Base-by-base conservation (phyloP, 116 monocot species). In the Thalassia testudinum region DNA sequence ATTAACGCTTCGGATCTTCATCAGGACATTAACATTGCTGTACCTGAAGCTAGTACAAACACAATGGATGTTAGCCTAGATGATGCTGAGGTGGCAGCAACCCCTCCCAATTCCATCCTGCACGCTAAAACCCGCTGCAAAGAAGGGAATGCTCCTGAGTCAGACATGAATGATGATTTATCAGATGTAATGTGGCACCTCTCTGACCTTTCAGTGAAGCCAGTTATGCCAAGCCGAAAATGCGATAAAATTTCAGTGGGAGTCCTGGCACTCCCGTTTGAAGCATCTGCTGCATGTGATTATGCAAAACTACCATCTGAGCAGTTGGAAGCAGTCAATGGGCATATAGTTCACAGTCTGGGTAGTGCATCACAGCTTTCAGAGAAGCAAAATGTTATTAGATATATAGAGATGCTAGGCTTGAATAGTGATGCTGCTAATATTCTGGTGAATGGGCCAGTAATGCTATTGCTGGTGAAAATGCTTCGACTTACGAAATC, bases 341-440 rank as follows among this genome's bases (percentile, higher is more conserved):
- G 25, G 78, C 67, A 26, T 27, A 77, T 97, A 51, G 34, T 75
- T 37, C 77, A 69, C 62, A 67, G 62, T 69, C 77, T 97, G 52
- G 77, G 68, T 82, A 74, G 78, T n/a, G 72, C 61, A 12, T 48
- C 70, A n/a, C 77, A 58, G 47, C 64, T 71, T 61, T 79, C 82
- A 27, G 89, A 85, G 54, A 97, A 85, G 66, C 91, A 91, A 28
- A 85, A 81, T 72, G 25, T 64, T 37, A 43, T 97, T 19, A 85
- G 49, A 73, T 97, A 89, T 65, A 45, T 97, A 44, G 97, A 97
- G 50, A 77, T 85, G 52, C 63, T 97, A 57, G 77, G 97, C 56
- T 61, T 59, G 38, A 88, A 77, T 77, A 63, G 79, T 60, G 97
- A 89, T 72, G 84, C 89, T 45, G 88, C 97, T 37, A 89, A 88